Evolutionary conservation across 345 rosid genomes (phyloP).

Genomic region (Pistacia integerrima): DNA sequence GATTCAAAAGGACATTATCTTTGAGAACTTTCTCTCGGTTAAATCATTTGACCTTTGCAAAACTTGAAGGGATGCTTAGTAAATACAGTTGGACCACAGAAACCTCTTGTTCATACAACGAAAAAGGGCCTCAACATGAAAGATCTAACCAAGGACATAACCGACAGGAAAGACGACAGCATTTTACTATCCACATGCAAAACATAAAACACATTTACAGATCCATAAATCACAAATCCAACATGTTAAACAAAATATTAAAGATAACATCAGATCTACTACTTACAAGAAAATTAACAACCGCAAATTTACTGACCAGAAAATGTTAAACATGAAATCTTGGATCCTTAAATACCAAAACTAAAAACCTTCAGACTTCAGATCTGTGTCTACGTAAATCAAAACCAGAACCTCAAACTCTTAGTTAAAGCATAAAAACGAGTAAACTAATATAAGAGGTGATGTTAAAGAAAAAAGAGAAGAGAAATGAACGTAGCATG

Average conservation of each 20-base stretch:
- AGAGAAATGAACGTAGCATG: background rate
- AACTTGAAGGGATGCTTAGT: background rate
- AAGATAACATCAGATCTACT: slow-evolving; percentile 14
- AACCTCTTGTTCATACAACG: background rate
- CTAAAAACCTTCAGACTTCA: background rate
- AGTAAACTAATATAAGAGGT: background rate
- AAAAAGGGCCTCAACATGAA: background rate
- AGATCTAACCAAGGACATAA: background rate
- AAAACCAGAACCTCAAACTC: background rate
- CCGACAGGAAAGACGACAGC: background rate
- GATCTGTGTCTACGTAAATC: slow-evolving; percentile 22
- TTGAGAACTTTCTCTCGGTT: background rate
- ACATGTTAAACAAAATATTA: background rate
- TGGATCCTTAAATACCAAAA: slow-evolving; percentile 19
- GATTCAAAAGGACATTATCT: background rate
- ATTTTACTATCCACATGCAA: background rate
- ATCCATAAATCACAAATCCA: background rate
- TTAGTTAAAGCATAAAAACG: background rate
- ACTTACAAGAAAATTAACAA: background rate
- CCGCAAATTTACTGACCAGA: too few relatives aligned
- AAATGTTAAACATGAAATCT: background rate
- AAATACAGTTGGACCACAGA: background rate
- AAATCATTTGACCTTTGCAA: background rate
- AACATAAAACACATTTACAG: background rate
- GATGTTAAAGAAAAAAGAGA: background rate